These are phyloP conservation scores for Fagopyrum esculentum DNA, from an alignment of 148 eudicot species.

Conservation along the genomic window DNA sequence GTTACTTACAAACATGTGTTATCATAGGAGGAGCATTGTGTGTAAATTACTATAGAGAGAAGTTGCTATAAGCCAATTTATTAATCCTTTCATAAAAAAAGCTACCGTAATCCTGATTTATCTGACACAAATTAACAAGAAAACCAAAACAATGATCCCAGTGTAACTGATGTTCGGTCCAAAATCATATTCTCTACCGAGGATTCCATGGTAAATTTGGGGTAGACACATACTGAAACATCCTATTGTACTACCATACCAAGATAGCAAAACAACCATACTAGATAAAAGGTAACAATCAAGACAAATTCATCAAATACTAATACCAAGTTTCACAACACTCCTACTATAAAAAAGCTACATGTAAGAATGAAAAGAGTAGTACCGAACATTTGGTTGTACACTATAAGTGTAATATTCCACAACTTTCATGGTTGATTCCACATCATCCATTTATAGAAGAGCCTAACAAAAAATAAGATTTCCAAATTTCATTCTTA, in stretches of 20 bases:
- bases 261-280: not conserved
- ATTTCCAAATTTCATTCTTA: not conserved
- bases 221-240: not conserved
- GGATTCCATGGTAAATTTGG: not conserved
- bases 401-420: slow-evolving; percentile 22
- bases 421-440: slow-evolving; percentile 27
- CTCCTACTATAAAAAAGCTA: not conserved
- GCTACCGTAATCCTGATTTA: not conserved
- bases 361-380: not conserved
- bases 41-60: not conserved
- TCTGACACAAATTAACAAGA: not conserved
- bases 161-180: not conserved
- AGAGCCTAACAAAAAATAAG: slow-evolving; percentile 21
- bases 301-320: not conserved
- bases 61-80: not conserved
- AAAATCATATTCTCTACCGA: not conserved
- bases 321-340: not conserved
- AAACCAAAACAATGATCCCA: not conserved
- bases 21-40: no score
- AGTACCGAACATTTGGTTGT: slow-evolving; percentile 35
- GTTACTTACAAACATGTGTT: not conserved
- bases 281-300: not conserved
- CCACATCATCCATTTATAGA: slow-evolving; percentile 25
- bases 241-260: not conserved
- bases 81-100: not conserved